Evolutionary conservation across 805 yeast species (phyloP).

Genomic region (Metschnikowia shivogae): DNA sequence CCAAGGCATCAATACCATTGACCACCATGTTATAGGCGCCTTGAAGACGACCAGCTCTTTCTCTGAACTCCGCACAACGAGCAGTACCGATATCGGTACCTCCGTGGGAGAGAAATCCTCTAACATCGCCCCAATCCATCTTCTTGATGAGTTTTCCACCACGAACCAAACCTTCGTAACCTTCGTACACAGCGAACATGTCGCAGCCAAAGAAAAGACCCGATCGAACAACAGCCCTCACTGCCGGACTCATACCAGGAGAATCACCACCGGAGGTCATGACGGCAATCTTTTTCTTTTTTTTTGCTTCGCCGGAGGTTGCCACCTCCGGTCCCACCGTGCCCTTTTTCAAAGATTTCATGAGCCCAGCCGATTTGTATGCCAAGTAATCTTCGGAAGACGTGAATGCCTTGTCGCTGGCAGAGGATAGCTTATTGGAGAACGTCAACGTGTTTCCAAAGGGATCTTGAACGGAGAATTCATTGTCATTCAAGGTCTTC

Average conservation of each 20-base stretch:
- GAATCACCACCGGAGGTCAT: constrained; percentile 99
- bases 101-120: constrained; percentile 89
- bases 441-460: constrained; percentile 31
- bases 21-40: constrained; percentile 83
- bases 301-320: neutral
- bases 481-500: constrained; percentile 9
- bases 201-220: constrained; percentile 87
- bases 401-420: constrained; percentile 18
- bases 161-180: constrained; percentile 86
- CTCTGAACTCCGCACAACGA: constrained; percentile 79
- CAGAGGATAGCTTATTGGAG: constrained; percentile 21
- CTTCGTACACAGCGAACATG: constrained; percentile 88
- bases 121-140: constrained; percentile 90
- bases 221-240: constrained; percentile 90
- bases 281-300: constrained; percentile 61
- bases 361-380: constrained; percentile 21
- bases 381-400: constrained; percentile 29
- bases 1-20: constrained; percentile 88
- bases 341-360: constrained; percentile 12
- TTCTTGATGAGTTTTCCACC: constrained; percentile 78
- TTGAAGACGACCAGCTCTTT: constrained; percentile 75
- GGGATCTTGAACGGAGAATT: constrained; percentile 26
- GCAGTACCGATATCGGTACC: constrained; percentile 98
- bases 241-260: constrained; percentile 97
- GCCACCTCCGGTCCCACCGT: neutral